These are phyloP conservation scores for Gossypium raimondii DNA, from an alignment of 345 rosid genomes.

Conservation along the genomic window DNA sequence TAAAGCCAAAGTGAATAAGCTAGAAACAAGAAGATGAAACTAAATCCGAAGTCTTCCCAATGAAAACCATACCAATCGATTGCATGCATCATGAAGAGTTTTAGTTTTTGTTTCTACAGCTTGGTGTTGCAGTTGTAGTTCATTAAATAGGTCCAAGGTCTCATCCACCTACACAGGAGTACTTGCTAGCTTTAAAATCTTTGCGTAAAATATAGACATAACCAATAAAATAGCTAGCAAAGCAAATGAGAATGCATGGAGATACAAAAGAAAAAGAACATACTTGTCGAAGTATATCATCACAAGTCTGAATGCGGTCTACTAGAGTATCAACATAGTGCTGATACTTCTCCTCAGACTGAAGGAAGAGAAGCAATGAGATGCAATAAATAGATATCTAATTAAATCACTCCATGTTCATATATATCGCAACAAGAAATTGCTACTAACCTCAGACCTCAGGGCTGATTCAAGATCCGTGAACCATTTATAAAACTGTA, in stretches of 20 bases:
- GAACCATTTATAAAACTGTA: constrained; percentile 96
- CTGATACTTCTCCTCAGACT: constrained; percentile 96
- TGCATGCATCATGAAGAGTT: constrained; percentile 98
- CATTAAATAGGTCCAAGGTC: constrained; percentile 76
- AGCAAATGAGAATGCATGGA: neutral
- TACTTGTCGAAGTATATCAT: constrained; percentile 79
- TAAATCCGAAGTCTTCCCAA: constrained; percentile 2
- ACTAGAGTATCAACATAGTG: constrained; percentile 72
- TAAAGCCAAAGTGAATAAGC: neutral
- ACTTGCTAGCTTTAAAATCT: neutral
- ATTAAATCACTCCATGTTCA: constrained; percentile 6
- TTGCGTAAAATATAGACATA: constrained; percentile 6
- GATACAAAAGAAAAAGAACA: constrained; percentile 21
- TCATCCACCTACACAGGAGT: constrained; percentile 72
- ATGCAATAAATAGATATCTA: constrained; percentile 2
- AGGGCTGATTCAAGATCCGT: constrained; percentile 94
- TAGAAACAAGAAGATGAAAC: constrained; percentile 10
- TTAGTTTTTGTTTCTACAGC: constrained; percentile 95
- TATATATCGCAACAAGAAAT: constrained; percentile 19
- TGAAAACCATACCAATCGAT: constrained; percentile 60
- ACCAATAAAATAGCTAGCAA: constrained; percentile 1
- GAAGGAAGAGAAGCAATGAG: constrained; percentile 16
- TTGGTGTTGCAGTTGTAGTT: constrained; percentile 85
- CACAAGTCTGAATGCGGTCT: constrained; percentile 84
- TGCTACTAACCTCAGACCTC: constrained; percentile 90